These are phyloP conservation scores for Cladophialophora chaetospira DNA, from an alignment of 2,329 filamentous ascomycete species.

Conservation along the genomic window DNA sequence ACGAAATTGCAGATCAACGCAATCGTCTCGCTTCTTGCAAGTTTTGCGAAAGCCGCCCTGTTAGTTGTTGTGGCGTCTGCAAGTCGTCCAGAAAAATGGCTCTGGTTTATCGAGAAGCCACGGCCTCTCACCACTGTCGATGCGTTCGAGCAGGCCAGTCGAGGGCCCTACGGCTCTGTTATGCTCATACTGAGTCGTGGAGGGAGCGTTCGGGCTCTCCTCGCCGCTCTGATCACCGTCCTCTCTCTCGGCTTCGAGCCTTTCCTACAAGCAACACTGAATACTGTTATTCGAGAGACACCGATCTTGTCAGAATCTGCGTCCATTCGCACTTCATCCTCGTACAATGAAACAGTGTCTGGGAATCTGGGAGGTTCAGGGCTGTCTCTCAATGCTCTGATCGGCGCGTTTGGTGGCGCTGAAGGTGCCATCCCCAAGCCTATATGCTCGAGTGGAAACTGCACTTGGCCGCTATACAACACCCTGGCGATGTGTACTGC, in stretches of 20 bases:
- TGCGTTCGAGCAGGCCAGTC: constrained; percentile 32
- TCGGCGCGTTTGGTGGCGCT: constrained; percentile 22
- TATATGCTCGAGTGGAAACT: constrained; percentile 21
- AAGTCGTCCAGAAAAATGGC: constrained; percentile 34
- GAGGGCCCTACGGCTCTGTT: constrained; percentile 32
- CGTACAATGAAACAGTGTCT: constrained; percentile 17
- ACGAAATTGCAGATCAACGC: constrained; percentile 23
- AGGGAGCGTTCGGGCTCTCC: constrained; percentile 16
- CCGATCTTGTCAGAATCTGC: constrained; percentile 4
- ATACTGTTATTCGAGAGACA: constrained; percentile 9
- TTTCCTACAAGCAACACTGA: constrained; percentile 32
- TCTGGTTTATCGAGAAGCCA: constrained; percentile 25
- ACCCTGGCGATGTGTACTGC: constrained; percentile 21
- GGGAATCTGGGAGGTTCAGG: constrained; percentile 16
- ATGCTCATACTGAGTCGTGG: constrained; percentile 10
- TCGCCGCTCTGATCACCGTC: constrained; percentile 28
- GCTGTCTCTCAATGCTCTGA: constrained; percentile 17
- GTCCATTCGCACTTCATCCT: constrained; percentile 20
- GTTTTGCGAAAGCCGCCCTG: constrained; percentile 29
- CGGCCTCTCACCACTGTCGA: constrained; percentile 26
- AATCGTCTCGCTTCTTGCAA: constrained; percentile 29
- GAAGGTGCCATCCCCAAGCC: constrained; percentile 13
- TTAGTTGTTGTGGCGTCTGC: constrained; percentile 25
- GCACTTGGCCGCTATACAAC: constrained; percentile 24
- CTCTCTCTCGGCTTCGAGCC: constrained; percentile 33